These are phyloP conservation scores for Lipomyces chichibuensis DNA, from an alignment of 805 yeast species.

Conservation along the genomic window DNA sequence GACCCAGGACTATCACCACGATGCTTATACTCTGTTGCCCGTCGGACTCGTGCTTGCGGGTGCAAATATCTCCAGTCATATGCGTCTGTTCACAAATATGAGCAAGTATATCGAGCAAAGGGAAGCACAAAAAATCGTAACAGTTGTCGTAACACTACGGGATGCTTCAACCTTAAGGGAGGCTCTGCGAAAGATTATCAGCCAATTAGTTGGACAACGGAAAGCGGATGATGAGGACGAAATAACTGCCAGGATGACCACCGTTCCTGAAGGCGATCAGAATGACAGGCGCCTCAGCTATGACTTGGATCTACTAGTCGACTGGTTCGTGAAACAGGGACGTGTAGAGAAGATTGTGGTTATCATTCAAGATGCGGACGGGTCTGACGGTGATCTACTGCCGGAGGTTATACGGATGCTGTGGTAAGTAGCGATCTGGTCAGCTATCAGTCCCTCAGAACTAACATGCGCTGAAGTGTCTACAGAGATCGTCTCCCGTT, in stretches of 20 bases:
- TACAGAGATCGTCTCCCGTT: constrained; percentile 43
- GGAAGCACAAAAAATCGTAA: constrained; percentile 8
- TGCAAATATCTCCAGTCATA: constrained; percentile 44
- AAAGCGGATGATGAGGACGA: constrained; percentile 19
- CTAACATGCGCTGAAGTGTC: constrained; percentile 16
- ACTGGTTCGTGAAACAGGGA: constrained; percentile 40
- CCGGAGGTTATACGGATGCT: constrained; percentile 42
- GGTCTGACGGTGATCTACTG: constrained; percentile 43
- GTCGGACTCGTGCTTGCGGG: constrained; percentile 44
- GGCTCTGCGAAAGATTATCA: constrained; percentile 43
- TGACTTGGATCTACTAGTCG: constrained; percentile 45
- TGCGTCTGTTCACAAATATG: constrained; percentile 40
- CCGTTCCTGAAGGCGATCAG: constrained; percentile 18
- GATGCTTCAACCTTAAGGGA: constrained; percentile 45
- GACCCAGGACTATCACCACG: constrained; percentile 11
- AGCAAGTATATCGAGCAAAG: constrained; percentile 13
- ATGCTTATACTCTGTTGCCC: constrained; percentile 34
- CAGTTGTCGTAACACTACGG: constrained; percentile 43
- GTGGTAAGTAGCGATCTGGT: constrained; percentile 27
- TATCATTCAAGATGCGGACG: constrained; percentile 47
- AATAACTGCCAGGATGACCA: neutral
- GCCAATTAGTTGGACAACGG: constrained; percentile 39
- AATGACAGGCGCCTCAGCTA: constrained; percentile 45
- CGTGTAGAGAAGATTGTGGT: constrained; percentile 37
- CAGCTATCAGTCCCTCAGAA: neutral